These are phyloP conservation scores for Populus hybrid DNA, from an alignment of 441 rosid genomes.

Conservation along the genomic window DNA sequence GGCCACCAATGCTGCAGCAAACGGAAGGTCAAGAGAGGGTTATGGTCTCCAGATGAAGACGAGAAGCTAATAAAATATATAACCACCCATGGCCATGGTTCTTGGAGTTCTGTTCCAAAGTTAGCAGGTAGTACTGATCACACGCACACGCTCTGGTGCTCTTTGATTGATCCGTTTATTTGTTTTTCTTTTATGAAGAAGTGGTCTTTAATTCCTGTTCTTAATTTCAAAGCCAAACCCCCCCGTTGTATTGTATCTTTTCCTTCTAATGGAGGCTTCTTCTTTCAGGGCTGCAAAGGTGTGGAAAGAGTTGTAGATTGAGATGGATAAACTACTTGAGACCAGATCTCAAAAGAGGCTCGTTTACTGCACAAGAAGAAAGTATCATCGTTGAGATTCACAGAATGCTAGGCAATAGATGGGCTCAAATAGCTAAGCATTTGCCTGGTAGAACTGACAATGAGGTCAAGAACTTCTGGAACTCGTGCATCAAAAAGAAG, in stretches of 20 bases:
- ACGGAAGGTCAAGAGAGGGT: slow-evolving; percentile 59
- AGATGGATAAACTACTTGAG: slow-evolving; percentile 62
- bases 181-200: not conserved
- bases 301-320: slow-evolving; percentile 62
- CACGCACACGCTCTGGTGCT: not conserved
- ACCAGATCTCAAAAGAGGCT: slow-evolving; percentile 54
- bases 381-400: slow-evolving; percentile 46
- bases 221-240: not conserved
- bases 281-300: slow-evolving; percentile 36
- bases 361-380: slow-evolving; percentile 46
- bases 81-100: slow-evolving; percentile 42
- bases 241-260: not conserved
- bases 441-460: slow-evolving; percentile 61
- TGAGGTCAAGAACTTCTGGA: slow-evolving; percentile 63
- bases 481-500: slow-evolving; percentile 25
- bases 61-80: slow-evolving; percentile 30
- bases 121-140: slow-evolving; percentile 35
- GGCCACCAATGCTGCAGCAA: slow-evolving; percentile 57
- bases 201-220: not conserved
- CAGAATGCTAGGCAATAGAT: slow-evolving; percentile 48
- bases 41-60: slow-evolving; percentile 37
- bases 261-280: too few species aligned
- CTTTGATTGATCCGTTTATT: too few species aligned
- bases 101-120: slow-evolving; percentile 61
- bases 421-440: slow-evolving; percentile 65